Percentiles rank a stretch among this genome's conserved stretches.
Conservation (phyloP, 306 rosid species). For the Cucurbita maxima region DNA sequence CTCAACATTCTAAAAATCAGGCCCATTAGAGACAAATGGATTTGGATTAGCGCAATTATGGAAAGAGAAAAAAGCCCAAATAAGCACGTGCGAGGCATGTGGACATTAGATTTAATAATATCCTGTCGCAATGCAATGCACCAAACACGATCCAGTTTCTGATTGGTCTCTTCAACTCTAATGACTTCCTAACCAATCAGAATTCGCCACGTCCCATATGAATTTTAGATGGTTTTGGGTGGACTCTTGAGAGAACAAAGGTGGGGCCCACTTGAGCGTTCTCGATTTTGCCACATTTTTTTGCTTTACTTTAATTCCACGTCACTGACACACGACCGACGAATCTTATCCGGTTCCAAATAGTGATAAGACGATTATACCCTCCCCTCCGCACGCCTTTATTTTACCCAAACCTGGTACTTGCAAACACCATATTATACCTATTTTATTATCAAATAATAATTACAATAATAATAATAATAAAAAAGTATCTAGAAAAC, state of each 20-base stretch:
- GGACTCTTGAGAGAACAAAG: background rate
- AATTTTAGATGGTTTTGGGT: background rate
- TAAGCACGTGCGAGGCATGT: background rate
- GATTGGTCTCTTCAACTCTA: background rate
- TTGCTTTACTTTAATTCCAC: background rate
- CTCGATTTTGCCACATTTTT: background rate
- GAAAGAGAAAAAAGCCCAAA: background rate
- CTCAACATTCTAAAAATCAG: background rate
- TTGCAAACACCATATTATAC: too few species aligned
- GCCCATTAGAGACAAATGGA: background rate
- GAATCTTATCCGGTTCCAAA: background rate
- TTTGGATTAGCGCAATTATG: background rate
- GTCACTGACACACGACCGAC: background rate
- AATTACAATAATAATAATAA: too few species aligned
- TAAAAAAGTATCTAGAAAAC: too few species aligned
- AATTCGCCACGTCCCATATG: background rate
- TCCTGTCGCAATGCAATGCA: background rate
- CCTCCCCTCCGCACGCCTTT: background rate
- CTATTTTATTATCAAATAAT: too few species aligned
- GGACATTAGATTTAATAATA: background rate
- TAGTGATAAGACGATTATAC: background rate
- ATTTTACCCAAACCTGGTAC: background rate
- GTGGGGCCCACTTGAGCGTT: background rate
- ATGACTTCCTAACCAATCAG: background rate
- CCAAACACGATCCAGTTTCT: background rate